Evolutionary conservation across 148 eudicot species (phyloP), one percentile per base, ranked within the genome.

Genomic region (Beta vulgaris): DNA sequence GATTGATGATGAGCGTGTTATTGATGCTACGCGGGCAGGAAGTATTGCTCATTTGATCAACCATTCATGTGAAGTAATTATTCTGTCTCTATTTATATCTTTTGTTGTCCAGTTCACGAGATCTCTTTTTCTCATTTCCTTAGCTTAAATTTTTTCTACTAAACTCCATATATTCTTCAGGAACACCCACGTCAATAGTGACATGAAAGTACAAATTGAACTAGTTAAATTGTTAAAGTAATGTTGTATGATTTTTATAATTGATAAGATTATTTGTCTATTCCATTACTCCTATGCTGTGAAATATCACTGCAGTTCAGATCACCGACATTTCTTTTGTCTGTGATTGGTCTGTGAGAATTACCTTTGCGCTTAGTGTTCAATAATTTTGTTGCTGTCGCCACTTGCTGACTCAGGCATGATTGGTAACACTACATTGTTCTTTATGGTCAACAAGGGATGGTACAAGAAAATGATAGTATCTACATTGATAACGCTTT

Each of bases 11-110:
- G 96, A 95, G 74, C 93, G 92, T 71, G 98, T 95, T 68, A 88
- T 95, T 79, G 98, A 95, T 84, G 98, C 98, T 60, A 95, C 98
- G 36, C 85, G 94, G 81, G 92, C 96, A 0, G 98, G 98, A 83
- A 95, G 98, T 88, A 90, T 95, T 76, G 98, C 98, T 65, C 98
- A 95, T 89, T 81, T 95, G 75, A 95, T 95, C 59, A 95, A 95
- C 81, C 98, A 95, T 85, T 90, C 98, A 9, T 95, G 98, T 77
- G 96, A 89, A 78, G 98, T 95, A 89, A 85, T 88, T 77, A 49
- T 49, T 36, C 48, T 9, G 11, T 42, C 66, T 49, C 61, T 69
- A 15, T 72, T 71, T 71, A 42, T 19, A 34, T 69, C 19, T 67
- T 37, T 21, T 36, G 43, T 28, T n/a, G 31, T 63, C 29, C 32